Percentiles rank a stretch among this genome's conserved stretches.
Conservation (phyloP, 2,329 filamentous ascomycete genomes). For the Talaromyces pinophilus region DNA sequence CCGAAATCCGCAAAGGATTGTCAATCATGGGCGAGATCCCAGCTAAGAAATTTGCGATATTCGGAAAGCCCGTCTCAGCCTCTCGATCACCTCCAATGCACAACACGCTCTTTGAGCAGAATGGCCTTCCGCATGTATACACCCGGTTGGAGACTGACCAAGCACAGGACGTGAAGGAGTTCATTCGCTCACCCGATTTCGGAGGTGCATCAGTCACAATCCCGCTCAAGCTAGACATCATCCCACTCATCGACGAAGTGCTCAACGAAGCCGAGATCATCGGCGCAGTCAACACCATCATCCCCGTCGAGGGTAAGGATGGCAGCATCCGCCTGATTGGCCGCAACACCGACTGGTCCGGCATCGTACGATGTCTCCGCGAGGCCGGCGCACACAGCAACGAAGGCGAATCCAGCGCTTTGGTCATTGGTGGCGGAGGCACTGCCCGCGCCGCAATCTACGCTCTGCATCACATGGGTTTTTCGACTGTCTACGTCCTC, state of each 20-base stretch:
- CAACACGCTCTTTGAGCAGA: slow-evolving; percentile 75
- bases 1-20: slow-evolving; percentile 79
- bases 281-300: slow-evolving; percentile 92
- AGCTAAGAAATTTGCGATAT: slow-evolving; percentile 77
- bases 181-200: slow-evolving; percentile 73
- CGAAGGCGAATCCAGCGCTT: slow-evolving; percentile 55
- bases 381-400: slow-evolving; percentile 62
- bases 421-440: slow-evolving; percentile 88
- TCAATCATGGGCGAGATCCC: slow-evolving; percentile 77
- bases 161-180: slow-evolving; percentile 59
- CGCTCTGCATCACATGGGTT: slow-evolving; percentile 79
- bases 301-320: slow-evolving; percentile 58
- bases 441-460: slow-evolving; percentile 91
- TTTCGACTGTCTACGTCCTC: slow-evolving; percentile 81
- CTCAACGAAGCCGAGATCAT: slow-evolving; percentile 77
- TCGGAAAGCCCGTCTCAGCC: slow-evolving; percentile 78
- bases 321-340: slow-evolving; percentile 64
- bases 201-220: slow-evolving; percentile 96
- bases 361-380: slow-evolving; percentile 79
- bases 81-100: slow-evolving; percentile 88
- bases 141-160: slow-evolving; percentile 70
- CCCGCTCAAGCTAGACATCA: slow-evolving; percentile 86
- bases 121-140: slow-evolving; percentile 85
- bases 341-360: slow-evolving; percentile 94
- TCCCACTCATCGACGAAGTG: slow-evolving; percentile 75